phyloP scores from a whole-genome alignment of 352 stramenopile species.

The Thalassiosira pacifica region DNA sequence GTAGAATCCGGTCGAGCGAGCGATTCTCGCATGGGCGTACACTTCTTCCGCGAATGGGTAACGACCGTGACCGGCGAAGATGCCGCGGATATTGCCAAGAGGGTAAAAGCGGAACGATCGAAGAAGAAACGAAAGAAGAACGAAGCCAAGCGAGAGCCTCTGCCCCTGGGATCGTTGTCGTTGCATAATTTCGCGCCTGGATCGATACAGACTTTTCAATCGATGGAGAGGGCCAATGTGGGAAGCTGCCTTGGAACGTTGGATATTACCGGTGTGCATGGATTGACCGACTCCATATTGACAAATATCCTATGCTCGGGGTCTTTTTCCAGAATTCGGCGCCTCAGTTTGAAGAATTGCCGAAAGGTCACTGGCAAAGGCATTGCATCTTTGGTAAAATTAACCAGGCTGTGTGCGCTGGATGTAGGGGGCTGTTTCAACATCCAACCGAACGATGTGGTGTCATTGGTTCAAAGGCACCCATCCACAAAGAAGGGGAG shows the following conservation, averaged over 20 bases:
- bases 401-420: slow-evolving; percentile 61
- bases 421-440: slow-evolving; percentile 82
- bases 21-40: slow-evolving; percentile 69
- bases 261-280: slow-evolving; percentile 74
- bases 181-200: slow-evolving; percentile 75
- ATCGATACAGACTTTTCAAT: slow-evolving; percentile 65
- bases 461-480: slow-evolving; percentile 53
- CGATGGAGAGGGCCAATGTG: slow-evolving; percentile 68
- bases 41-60: slow-evolving; percentile 79
- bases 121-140: slow-evolving; percentile 3
- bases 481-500: slow-evolving; percentile 39
- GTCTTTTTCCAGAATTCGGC: slow-evolving; percentile 58
- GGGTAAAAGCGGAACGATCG: slow-evolving; percentile 16
- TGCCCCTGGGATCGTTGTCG: slow-evolving; percentile 64
- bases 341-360: slow-evolving; percentile 82
- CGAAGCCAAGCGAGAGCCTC: not conserved
- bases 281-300: slow-evolving; percentile 69
- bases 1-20: slow-evolving; percentile 78
- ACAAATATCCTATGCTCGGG: slow-evolving; percentile 50
- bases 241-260: slow-evolving; percentile 71
- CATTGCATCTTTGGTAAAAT: slow-evolving; percentile 41
- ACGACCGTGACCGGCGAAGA: slow-evolving; percentile 44
- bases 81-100: slow-evolving; percentile 1
- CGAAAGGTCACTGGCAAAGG: slow-evolving; percentile 69
- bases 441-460: slow-evolving; percentile 51